These are phyloP conservation scores for Citrus mangshanensis DNA, from an alignment of 345 rosid species.

Conservation along the genomic window DNA sequence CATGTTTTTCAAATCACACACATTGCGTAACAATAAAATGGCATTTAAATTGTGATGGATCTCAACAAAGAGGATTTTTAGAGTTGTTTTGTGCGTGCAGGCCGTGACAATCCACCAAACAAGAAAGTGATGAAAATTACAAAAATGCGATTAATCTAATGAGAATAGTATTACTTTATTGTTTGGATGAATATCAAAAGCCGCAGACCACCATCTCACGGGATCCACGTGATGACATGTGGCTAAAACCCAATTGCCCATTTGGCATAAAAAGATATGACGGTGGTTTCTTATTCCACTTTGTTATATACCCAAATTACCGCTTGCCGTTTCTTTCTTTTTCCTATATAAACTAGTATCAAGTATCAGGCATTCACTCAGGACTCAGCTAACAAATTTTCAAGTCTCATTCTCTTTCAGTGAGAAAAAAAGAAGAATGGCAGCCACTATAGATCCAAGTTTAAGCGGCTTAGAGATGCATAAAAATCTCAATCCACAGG, in stretches of 20 bases:
- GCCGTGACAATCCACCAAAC: not conserved
- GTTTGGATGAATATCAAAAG: not conserved
- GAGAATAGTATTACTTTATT: not conserved
- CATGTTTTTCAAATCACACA: not conserved
- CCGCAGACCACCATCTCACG: not conserved
- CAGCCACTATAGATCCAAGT: conserved; percentile 25
- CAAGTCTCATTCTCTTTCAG: not conserved
- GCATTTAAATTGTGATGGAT: not conserved
- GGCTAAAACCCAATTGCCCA: conserved; percentile 23
- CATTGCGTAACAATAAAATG: not conserved
- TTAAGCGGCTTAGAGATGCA: conserved; percentile 13
- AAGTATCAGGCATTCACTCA: not conserved
- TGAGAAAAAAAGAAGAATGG: conserved; percentile 26
- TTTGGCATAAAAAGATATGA: conserved; percentile 11
- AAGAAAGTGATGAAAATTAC: not conserved
- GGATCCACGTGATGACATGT: conserved; percentile 26
- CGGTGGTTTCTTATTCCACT: not conserved
- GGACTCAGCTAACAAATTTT: not conserved
- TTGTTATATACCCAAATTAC: not conserved
- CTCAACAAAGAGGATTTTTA: not conserved
- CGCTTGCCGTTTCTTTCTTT: not conserved
- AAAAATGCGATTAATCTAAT: not conserved
- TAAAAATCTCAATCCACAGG: conserved; percentile 29
- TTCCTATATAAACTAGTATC: conserved; percentile 10
- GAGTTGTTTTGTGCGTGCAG: not conserved